Evolutionary conservation across 805 yeast genomes (phyloP), one percentile per base, ranked within the genome.

Genomic region (Yarrowia yakushimensis): DNA sequence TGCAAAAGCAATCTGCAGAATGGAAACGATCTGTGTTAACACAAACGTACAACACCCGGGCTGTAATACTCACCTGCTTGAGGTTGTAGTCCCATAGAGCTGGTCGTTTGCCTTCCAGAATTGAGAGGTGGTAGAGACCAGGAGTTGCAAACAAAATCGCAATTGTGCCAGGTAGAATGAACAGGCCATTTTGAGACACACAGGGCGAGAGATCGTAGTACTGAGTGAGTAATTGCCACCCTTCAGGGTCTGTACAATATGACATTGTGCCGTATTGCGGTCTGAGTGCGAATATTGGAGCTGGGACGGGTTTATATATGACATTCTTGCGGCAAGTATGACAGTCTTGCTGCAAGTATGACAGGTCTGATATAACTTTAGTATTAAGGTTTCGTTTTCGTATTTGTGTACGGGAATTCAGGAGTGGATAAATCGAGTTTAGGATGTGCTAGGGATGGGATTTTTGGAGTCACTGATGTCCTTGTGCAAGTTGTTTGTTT

Each of bases 171-270:
- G 52, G 52, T 1, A 45, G 23, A 30, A 45, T 18, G 25, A 28
- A 45, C 8, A 45, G 52, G 8, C 27, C 36, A 25, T 28, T 45
- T 13, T 55, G 61, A 4, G 61, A 55, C 13, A 55, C 37, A 30
- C 61, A 55, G 11, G 61, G 61, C 39, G 61, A 28, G 10, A 39
- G 30, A 13, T 55, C 61, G 48, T 55, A 55, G 61, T 55, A 55
- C 22, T 39, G 48, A n/a, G 61, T 39, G 27, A 55, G 48, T 36
- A 55, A 30, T 12, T 55, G 46, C 61, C 61, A 55, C 48, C 61
- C 61, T 31, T 55, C 61, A 33, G 43, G 33, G 59, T 52, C 43
- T 8, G 59, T 34, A n/a, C 59, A 52, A 23, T 34, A 52, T 3
- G 59, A 36, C 59, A 52, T 52, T n/a, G n/a, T n/a, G n/a, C n/a